Base-by-base conservation (phyloP, 257 asterid species). In the Capsicum rhomboideum region DNA sequence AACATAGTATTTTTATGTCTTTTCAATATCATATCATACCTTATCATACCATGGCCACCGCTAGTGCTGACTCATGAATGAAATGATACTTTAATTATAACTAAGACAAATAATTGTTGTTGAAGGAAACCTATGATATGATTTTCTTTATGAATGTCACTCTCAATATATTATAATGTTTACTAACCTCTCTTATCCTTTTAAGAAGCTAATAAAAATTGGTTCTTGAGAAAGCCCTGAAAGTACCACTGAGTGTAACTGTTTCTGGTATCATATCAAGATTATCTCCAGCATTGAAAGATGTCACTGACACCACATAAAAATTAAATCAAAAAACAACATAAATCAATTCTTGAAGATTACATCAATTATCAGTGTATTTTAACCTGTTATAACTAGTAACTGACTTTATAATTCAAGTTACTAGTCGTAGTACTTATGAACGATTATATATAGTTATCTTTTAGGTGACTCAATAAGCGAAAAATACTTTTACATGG, bases 111-210 rank as follows among this genome's bases (percentile, higher is more conserved):
- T n/a, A n/a, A 68, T 68, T 18, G 1, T 14, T 29, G 13, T 59
- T 0, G 67, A 34, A 34, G 40, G n/a, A 14, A 64, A 64, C 37
- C 2, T 18, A 17, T 17, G 77, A 34, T 37, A 9, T 68, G 52
- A 34, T 17, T 17, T 68, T 61, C 12, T 42, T n/a, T 21, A 71
- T n/a, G n/a, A 71, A 71, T 71, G 1, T 71, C n/a, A 11, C n/a
- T n/a, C n/a, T n/a, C n/a, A n/a, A n/a, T n/a, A n/a, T n/a, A n/a
- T n/a, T n/a, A n/a, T 7, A 44, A n/a, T 74, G 18, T 58, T 68
- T 69, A 85, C 91, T 12, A 59, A 93, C 99, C 97, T 96, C 96
- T 86, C 93, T 93, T 23, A 96, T 96, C 87, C 99, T 90, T 77
- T 77, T 84, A 81, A 94, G 86, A 83, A 93, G 94, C 16, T 85